phyloP scores from a whole-genome alignment of 148 eudicot genomes.

The Camellia sinensis region DNA sequence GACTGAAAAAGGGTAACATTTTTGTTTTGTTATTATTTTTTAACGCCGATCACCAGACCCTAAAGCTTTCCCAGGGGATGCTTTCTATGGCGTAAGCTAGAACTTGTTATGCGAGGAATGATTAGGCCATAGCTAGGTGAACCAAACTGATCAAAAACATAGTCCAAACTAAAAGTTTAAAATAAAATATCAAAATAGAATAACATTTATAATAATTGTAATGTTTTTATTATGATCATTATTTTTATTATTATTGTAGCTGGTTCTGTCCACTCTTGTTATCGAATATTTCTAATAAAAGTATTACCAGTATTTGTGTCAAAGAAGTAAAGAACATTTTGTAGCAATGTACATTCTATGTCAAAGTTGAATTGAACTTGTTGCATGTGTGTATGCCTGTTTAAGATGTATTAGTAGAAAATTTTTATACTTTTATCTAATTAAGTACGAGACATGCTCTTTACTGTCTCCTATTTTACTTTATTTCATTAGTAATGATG shows the following conservation, averaged over 20 bases:
- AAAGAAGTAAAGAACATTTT: too few species aligned
- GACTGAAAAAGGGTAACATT: too few species aligned
- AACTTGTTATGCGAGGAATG: too few species aligned
- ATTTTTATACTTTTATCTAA: background rate
- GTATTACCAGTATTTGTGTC: background rate
- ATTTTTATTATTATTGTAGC: background rate
- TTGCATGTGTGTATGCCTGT: conserved; percentile 9
- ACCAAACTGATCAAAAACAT: too few species aligned
- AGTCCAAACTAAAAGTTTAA: background rate
- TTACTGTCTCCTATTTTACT: background rate
- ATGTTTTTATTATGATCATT: background rate
- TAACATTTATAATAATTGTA: too few species aligned
- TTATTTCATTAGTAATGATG: background rate
- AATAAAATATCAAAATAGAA: background rate
- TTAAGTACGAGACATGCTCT: background rate
- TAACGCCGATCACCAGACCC: too few species aligned
- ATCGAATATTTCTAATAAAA: background rate
- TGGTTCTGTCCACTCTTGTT: background rate
- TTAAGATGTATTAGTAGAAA: background rate
- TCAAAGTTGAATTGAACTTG: background rate
- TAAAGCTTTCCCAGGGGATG: too few species aligned
- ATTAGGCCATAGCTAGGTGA: too few species aligned
- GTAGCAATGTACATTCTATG: background rate
- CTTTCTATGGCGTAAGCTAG: too few species aligned
- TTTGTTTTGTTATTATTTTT: too few species aligned